These are phyloP conservation scores for Bacterosira constricta DNA, from an alignment of 108 stramenopile species.

Conservation along the genomic window DNA sequence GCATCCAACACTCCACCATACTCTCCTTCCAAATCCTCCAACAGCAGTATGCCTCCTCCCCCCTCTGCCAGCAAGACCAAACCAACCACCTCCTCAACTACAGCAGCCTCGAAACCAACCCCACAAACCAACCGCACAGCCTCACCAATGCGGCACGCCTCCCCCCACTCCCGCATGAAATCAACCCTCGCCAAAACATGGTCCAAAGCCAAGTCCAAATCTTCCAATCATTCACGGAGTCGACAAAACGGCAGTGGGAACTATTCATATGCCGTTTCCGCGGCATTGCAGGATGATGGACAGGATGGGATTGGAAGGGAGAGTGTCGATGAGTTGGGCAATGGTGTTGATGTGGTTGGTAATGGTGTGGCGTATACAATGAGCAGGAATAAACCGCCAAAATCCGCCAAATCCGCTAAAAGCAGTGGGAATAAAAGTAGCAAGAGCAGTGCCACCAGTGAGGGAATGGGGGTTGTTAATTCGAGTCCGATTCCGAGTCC, in stretches of 20 bases:
- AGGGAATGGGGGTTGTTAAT: no score
- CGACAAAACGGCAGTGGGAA: constrained; percentile 10
- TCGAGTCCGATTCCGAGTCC: no score
- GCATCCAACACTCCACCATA: background rate
- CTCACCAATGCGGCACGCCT: constrained; percentile 34
- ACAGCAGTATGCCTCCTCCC: background rate
- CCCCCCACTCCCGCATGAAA: constrained; percentile 17
- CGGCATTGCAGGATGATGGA: constrained; percentile 21
- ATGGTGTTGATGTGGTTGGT: background rate
- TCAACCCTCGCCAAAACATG: constrained; percentile 14
- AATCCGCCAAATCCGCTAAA: no score
- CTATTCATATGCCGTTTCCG: constrained; percentile 35
- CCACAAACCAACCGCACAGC: constrained; percentile 20
- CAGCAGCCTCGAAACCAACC: constrained; percentile 2
- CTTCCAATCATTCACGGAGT: no score
- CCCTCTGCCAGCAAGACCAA: background rate
- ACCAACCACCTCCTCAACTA: background rate
- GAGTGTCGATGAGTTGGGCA: background rate
- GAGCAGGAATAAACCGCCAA: no score
- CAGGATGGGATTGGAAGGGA: background rate
- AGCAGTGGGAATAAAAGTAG: no score
- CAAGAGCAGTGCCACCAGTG: no score
- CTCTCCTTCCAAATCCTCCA: background rate
- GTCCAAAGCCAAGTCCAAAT: constrained; percentile 21
- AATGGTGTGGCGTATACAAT: no score